Conservation (phyloP, 139 green algal genomes). For the Volvox reticuliferus region DNA sequence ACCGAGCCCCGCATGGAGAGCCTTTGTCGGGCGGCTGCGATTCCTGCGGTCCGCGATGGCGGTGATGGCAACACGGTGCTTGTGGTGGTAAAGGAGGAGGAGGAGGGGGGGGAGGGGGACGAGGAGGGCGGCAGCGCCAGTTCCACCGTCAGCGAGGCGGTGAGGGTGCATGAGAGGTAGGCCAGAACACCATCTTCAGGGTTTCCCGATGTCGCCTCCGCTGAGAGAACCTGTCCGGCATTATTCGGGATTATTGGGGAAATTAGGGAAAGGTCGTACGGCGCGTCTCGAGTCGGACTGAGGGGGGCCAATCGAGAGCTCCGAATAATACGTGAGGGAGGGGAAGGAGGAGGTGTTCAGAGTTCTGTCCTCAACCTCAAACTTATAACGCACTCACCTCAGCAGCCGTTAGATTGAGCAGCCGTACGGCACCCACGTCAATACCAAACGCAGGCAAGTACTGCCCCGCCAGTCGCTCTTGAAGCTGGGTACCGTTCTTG, state of each 20-base stretch:
- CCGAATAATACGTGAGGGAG: no score
- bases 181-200: background rate
- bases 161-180: background rate
- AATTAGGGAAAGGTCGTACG: no score
- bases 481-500: background rate
- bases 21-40: no score
- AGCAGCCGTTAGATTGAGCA: background rate
- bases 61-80: background rate
- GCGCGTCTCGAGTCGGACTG: no score
- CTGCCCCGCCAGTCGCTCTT: background rate
- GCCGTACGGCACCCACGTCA: background rate
- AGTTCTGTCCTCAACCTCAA: no score
- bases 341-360: no score
- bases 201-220: background rate
- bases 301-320: no score
- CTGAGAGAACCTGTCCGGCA: background rate
- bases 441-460: constrained; percentile 16
- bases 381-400: background rate
- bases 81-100: background rate
- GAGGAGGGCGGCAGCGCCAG: background rate
- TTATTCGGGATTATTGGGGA: no score
- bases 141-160: background rate
- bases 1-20: no score
- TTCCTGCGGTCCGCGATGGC: background rate
- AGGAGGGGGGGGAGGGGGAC: background rate